These are phyloP conservation scores for Paraphoma chrysanthemicola DNA, from an alignment of 2,329 filamentous ascomycete species.

Conservation along the genomic window DNA sequence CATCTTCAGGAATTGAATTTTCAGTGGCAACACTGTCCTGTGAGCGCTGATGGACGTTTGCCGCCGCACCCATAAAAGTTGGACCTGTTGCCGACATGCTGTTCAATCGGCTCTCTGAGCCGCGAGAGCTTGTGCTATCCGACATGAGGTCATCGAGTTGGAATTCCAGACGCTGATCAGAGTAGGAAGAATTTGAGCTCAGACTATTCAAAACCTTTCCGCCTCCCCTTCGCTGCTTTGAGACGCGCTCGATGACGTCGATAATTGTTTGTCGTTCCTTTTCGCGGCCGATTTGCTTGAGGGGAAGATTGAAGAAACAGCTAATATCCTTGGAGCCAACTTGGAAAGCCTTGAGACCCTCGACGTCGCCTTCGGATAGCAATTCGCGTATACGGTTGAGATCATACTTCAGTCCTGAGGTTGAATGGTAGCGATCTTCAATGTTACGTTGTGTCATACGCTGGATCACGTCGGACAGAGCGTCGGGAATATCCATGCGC, in stretches of 20 bases:
- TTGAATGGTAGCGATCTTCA: constrained; percentile 86
- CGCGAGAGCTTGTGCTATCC: constrained; percentile 61
- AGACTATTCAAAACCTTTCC: constrained; percentile 56
- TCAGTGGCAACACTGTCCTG: constrained; percentile 38
- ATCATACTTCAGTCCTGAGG: constrained; percentile 78
- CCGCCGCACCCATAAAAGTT: constrained; percentile 34
- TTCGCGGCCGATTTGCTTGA: constrained; percentile 79
- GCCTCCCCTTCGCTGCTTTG: constrained; percentile 64
- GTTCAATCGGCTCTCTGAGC: constrained; percentile 55
- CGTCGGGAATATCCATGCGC: constrained; percentile 83
- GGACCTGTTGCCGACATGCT: constrained; percentile 35
- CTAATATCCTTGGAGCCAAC: constrained; percentile 87
- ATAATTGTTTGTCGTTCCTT: constrained; percentile 74
- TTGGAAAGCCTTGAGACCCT: constrained; percentile 74
- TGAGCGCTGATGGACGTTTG: constrained; percentile 32
- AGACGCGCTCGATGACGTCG: constrained; percentile 74
- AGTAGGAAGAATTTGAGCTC: constrained; percentile 61
- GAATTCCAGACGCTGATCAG: constrained; percentile 58
- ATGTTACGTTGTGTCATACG: constrained; percentile 93
- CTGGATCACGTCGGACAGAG: constrained; percentile 81
- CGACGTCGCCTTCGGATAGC: constrained; percentile 75
- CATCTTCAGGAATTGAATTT: constrained; percentile 30
- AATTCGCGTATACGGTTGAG: constrained; percentile 76
- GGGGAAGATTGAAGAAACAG: constrained; percentile 88
- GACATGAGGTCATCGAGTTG: constrained; percentile 59